Percentiles rank a stretch among this genome's conserved stretches.
Evolutionary conservation across 2,329 filamentous ascomycete species (phyloP).

Genomic region (Verruconis gallopava): DNA sequence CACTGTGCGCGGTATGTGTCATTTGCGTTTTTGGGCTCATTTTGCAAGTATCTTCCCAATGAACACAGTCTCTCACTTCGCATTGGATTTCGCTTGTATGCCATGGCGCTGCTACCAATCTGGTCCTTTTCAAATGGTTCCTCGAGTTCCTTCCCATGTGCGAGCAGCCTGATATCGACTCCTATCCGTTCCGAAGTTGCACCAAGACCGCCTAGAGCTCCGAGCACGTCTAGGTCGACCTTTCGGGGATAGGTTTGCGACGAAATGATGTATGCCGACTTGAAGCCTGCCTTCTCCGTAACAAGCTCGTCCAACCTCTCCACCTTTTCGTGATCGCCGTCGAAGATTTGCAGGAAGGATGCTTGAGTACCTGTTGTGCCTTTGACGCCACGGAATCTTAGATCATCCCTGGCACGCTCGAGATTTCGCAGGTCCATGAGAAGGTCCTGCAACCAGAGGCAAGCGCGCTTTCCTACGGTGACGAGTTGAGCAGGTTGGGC

Average conservation of each 20-base stretch:
- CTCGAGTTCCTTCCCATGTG: slow-evolving; percentile 65
- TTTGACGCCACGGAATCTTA: slow-evolving; percentile 60
- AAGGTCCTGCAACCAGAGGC: slow-evolving; percentile 64
- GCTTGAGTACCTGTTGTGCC: slow-evolving; percentile 67
- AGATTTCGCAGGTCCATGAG: slow-evolving; percentile 64
- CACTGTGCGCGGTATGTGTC: slow-evolving; percentile 61
- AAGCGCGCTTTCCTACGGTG: slow-evolving; percentile 52
- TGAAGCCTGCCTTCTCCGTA: slow-evolving; percentile 53
- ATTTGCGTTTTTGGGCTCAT: slow-evolving; percentile 41
- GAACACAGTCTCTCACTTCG: slow-evolving; percentile 48
- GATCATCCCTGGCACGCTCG: slow-evolving; percentile 52
- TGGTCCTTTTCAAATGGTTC: slow-evolving; percentile 72
- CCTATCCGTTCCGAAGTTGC: slow-evolving; percentile 66
- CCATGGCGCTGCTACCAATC: slow-evolving; percentile 51
- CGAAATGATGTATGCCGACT: slow-evolving; percentile 48
- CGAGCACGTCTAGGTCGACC: slow-evolving; percentile 68
- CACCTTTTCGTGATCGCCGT: slow-evolving; percentile 45
- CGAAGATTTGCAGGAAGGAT: slow-evolving; percentile 59
- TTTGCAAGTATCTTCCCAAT: slow-evolving; percentile 43
- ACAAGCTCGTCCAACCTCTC: slow-evolving; percentile 51
- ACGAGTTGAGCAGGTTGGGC: slow-evolving; percentile 46
- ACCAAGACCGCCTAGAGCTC: slow-evolving; percentile 67
- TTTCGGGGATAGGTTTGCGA: slow-evolving; percentile 69
- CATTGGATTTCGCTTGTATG: slow-evolving; percentile 53
- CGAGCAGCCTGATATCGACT: slow-evolving; percentile 61